Percentiles rank a stretch among this genome's conserved stretches.
These are phyloP conservation scores for Sporothrix schenckii DNA, from an alignment of 2,329 filamentous ascomycete genomes.

Conservation along the genomic window DNA sequence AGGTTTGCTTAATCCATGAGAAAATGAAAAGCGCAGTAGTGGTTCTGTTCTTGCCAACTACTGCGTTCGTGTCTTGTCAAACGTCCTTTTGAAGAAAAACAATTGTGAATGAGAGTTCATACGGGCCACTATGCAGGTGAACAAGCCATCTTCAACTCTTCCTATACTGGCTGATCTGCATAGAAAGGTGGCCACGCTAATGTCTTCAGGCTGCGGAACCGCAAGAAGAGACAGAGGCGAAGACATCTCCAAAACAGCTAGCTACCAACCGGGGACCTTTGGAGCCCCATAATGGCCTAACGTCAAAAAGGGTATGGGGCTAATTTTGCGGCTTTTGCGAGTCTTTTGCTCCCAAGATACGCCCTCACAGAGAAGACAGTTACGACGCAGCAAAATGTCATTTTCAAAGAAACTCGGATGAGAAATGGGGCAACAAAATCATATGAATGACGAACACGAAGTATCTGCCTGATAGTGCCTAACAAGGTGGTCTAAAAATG, in stretches of 20 bases:
- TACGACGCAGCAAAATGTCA: too few relatives aligned
- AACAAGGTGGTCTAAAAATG: too few relatives aligned
- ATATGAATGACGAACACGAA: too few relatives aligned
- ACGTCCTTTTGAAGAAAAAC: too few relatives aligned
- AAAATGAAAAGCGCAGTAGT: constrained; percentile 15
- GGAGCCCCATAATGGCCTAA: not conserved
- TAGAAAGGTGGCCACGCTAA: not conserved
- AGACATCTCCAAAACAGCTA: not conserved
- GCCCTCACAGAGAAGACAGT: too few relatives aligned
- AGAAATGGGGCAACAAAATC: too few relatives aligned
- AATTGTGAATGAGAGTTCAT: not conserved
- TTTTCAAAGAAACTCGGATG: too few relatives aligned
- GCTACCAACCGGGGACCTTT: not conserved
- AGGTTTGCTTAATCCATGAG: not conserved
- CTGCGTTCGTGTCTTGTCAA: too few relatives aligned
- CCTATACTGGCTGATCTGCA: not conserved
- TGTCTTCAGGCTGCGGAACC: constrained; percentile 21
- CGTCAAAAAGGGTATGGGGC: not conserved
- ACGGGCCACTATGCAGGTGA: constrained; percentile 2
- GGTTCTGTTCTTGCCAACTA: too few relatives aligned
- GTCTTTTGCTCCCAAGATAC: too few relatives aligned
- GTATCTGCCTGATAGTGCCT: too few relatives aligned
- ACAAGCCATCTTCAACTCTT: not conserved
- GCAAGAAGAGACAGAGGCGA: not conserved
- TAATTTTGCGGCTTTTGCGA: not conserved